Evolutionary conservation across 148 eudicot genomes (phyloP), one percentile per base, ranked within the genome.

Genomic region (Arctostaphylos glauca): DNA sequence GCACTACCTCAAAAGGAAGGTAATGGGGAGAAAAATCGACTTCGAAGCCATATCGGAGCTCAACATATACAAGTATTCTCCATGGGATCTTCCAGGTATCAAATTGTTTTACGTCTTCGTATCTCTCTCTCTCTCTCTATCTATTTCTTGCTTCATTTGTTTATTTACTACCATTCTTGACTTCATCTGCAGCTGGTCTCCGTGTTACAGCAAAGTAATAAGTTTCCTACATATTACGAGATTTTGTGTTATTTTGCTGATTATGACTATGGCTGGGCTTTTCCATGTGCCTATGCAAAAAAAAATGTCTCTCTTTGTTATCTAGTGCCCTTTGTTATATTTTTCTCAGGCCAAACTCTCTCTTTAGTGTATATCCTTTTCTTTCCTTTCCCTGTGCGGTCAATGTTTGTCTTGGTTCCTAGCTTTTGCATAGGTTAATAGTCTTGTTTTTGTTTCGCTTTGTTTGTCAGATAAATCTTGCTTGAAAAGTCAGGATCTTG

Each of bases 1-100:
- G 94, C 91, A 80, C 77, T 91, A 92, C 78, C 91, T 95, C n/a
- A 95, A 94, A 80, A 90, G 94, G 86, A 94, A 92, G 82, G 84
- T 89, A 41, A 5, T 81, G 86, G 98, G 98, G 7, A 91, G 87
- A 78, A 84, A 82, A 3, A 73, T 90, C 21, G 43, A 5, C 48
- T 74, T 85, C 60, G 84, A 88, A 23, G 89, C 88, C 77, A 88
- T 95, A 13, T 43, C 92, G 1, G 95, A 93, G 81, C 79, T 92
- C 54, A 91, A 93, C 62, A 88, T 92, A 13, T 91, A 90, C 31
- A 81, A 82, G 50, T 90, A 80, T 83, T 84, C 84, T 47, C 98
- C 98, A 0, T 89, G 92, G 98, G 97, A 94, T 68, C 93, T 96
- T 16, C 98, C 92, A 85, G 90, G 86, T 74, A 84, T 79, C 31